A percentile compares a stretch with the other conserved stretches of the same genome.
phyloP scores from a whole-genome alignment of 257 asterid genomes.

The Solanum tarijense region DNA sequence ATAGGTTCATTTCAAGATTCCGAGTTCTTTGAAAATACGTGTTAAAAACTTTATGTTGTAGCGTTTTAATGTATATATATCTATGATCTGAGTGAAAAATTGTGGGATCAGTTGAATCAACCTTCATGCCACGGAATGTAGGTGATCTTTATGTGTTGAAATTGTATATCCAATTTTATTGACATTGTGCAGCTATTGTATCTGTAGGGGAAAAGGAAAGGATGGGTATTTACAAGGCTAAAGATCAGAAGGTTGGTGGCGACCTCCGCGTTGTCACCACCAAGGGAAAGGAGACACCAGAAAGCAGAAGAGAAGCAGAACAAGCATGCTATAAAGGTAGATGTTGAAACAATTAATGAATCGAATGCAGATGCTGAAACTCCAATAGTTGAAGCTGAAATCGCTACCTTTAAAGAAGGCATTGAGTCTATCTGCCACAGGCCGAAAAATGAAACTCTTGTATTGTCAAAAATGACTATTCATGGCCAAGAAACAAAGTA shows the following conservation, averaged over 20 bases:
- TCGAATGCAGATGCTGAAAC: slow-evolving; percentile 2
- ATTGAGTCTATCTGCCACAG: slow-evolving; percentile 3
- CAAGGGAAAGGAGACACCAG: slow-evolving; percentile 20
- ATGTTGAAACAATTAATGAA: slow-evolving; percentile 5
- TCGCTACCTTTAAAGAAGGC: background rate
- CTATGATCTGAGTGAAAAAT: background rate
- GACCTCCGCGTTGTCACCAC: slow-evolving; percentile 15
- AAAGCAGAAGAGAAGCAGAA: slow-evolving; percentile 14
- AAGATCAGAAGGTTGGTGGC: slow-evolving; percentile 33
- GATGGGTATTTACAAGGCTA: slow-evolving; percentile 46
- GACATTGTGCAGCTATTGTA: background rate
- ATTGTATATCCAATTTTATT: background rate
- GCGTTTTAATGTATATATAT: background rate
- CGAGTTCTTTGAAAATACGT: background rate
- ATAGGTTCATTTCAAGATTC: background rate
- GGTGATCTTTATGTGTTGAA: background rate
- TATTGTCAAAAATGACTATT: slow-evolving; percentile 5
- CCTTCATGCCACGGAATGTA: background rate
- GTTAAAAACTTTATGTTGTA: background rate
- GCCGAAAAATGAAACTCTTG: slow-evolving; percentile 6
- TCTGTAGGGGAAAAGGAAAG: slow-evolving; percentile 44
- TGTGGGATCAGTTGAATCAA: background rate
- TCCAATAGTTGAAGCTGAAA: background rate
- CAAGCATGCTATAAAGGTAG: background rate
- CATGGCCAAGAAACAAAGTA: background rate